Evolutionary conservation across 2,329 filamentous ascomycete genomes (phyloP).

Genomic region (Verticillium zaregamsianum): DNA sequence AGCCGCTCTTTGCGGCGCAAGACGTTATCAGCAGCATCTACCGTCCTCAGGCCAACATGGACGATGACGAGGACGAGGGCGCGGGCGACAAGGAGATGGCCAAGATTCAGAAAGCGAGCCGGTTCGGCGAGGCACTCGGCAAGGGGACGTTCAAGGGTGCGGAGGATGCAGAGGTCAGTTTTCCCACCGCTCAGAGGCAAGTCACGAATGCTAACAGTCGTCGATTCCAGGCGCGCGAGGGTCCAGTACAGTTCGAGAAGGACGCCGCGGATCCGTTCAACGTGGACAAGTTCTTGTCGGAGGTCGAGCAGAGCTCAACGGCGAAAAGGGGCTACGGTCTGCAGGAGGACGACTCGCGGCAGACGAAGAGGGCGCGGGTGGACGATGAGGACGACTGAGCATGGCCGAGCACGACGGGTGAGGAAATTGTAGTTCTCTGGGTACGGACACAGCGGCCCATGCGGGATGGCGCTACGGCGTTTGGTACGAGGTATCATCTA

Average conservation of each 20-base stretch:
- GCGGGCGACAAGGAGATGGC: slow-evolving; percentile 79
- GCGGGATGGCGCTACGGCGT: background rate
- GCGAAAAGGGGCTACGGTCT: slow-evolving; percentile 74
- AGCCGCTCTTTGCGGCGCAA: slow-evolving; percentile 92
- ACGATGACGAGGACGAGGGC: slow-evolving; percentile 73
- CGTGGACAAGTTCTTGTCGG: slow-evolving; percentile 87
- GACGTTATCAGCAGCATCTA: slow-evolving; percentile 95
- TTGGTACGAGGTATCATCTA: background rate
- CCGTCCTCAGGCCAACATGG: slow-evolving; percentile 69
- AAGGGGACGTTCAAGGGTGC: slow-evolving; percentile 89
- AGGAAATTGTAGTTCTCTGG: background rate
- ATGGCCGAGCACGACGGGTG: background rate
- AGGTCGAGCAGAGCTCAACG: slow-evolving; percentile 60
- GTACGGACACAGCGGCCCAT: slow-evolving; percentile 4
- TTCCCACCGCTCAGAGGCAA: background rate
- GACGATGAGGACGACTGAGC: slow-evolving; percentile 62
- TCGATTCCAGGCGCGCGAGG: slow-evolving; percentile 62
- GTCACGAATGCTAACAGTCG: background rate
- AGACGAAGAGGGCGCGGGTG: slow-evolving; percentile 71
- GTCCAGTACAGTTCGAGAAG: slow-evolving; percentile 95
- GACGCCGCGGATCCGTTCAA: slow-evolving; percentile 84
- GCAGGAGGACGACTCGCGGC: slow-evolving; percentile 57
- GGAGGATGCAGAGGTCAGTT: slow-evolving; percentile 70
- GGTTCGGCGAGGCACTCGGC: slow-evolving; percentile 83
- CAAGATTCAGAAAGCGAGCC: slow-evolving; percentile 77